These are phyloP conservation scores for Eimeria necatrix DNA, from an alignment of 169 alveolate genomes.

Conservation along the genomic window DNA sequence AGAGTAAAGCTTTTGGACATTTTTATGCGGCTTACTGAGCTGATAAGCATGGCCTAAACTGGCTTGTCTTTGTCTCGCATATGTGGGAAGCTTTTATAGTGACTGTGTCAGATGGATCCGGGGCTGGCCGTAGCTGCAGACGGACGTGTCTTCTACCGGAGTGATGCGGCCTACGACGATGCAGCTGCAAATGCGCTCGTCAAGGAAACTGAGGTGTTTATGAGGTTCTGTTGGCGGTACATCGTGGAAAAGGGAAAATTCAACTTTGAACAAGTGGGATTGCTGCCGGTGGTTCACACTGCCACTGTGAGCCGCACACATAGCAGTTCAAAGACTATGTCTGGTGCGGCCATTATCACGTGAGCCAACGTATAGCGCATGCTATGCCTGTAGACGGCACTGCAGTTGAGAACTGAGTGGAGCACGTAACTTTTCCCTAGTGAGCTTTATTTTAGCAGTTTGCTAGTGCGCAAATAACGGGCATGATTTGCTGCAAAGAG, in stretches of 20 bases:
- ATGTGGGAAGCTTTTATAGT: not conserved
- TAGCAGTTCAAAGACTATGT: constrained; percentile 33
- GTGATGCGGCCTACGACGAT: constrained; percentile 60
- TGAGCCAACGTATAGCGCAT: not conserved
- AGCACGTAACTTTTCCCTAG: no score
- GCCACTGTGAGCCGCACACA: constrained; percentile 68
- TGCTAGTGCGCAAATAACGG: no score
- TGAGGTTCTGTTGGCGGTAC: constrained; percentile 75
- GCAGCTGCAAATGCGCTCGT: constrained; percentile 56
- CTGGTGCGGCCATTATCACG: constrained; percentile 73
- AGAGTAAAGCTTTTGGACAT: no score
- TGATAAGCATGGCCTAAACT: no score
- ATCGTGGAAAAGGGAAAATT: constrained; percentile 77
- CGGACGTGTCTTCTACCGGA: constrained; percentile 69
- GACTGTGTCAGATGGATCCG: constrained; percentile 67
- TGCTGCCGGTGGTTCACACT: constrained; percentile 79
- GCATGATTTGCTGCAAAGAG: no score
- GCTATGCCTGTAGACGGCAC: no score
- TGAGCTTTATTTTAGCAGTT: no score
- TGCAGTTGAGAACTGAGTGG: no score
- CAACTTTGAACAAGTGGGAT: constrained; percentile 72
- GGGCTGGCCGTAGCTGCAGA: constrained; percentile 71
- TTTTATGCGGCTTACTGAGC: no score
- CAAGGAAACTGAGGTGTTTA: constrained; percentile 61
- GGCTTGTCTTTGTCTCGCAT: not conserved